phyloP scores from a whole-genome alignment of 208 protist species.

The Leishmania aethiopica region DNA sequence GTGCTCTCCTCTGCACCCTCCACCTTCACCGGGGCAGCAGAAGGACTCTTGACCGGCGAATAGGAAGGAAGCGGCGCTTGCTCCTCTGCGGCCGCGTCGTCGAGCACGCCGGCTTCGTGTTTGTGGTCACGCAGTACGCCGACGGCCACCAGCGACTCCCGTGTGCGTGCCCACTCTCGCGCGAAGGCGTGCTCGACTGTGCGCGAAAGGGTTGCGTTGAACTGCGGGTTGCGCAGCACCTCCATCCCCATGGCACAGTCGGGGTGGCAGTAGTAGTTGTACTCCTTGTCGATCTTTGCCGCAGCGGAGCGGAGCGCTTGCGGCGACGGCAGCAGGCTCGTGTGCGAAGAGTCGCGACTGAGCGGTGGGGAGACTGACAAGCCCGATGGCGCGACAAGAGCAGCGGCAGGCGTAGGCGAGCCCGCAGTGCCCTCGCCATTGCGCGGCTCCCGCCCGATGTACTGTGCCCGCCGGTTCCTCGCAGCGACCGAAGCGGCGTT shows the following conservation, averaged over 20 bases:
- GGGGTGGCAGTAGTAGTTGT: conserved; percentile 51
- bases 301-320: conserved; percentile 18
- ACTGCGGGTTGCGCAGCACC: conserved; percentile 55
- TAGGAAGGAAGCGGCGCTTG: not conserved
- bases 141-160: conserved; percentile 4
- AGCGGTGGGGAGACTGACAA: conserved; percentile 5
- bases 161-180: conserved; percentile 35
- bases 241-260: conserved; percentile 56
- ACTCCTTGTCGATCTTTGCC: conserved; percentile 15
- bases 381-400: not conserved
- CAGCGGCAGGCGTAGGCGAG: not conserved
- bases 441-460: not conserved
- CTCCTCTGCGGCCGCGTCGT: not conserved
- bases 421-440: not conserved
- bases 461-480: not conserved
- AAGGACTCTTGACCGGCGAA: not conserved
- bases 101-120: not conserved
- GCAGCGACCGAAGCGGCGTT: not conserved
- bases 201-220: conserved; percentile 38
- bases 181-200: conserved; percentile 40
- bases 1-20: not conserved
- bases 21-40: not conserved
- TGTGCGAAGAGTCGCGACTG: conserved; percentile 1
- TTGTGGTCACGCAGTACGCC: not conserved
- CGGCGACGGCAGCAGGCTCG: conserved; percentile 2